Evolutionary conservation across 305 asterid genomes (phyloP), one percentile per base, ranked within the genome.

Genomic region (Fraxinus sp.): DNA sequence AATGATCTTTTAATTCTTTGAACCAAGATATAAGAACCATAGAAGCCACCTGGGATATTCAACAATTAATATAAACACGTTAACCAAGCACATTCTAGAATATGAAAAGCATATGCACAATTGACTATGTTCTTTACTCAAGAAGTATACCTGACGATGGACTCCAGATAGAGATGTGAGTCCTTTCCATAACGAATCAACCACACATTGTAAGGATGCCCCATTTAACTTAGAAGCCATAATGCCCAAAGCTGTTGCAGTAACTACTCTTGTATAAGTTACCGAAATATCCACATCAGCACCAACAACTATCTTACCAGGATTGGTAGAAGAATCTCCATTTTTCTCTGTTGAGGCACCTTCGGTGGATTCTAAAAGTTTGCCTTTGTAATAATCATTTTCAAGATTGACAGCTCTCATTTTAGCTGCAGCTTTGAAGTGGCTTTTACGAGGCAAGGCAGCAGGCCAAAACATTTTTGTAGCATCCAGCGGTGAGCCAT

Each of bases 391-490:
- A 79, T 88, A 74, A 74, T 93, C 97, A 77, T 82, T 89, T 80
- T 94, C 99, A 81, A 88, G 78, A 86, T 86, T 88, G 78, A 85
- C 97, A 39, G 94, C 98, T 91, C 95, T 89, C 94, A 97, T 97
- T 89, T 97, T 97, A 72, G 99, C 99, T 80, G 98, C 99, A 81
- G 99, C 99, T 86, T 91, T 94, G 86, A 91, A 87, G 84, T 94
- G 98, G 82, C 98, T 93, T 93, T 94, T 94, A 81, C 99, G 98
- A 64, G 99, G 99, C 82, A 97, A 90, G 73, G 98, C 92, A 49
- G 90, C 88, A 76, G 99, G 99, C 98, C 97, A 97, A 90, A 97
- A 97, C 98, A 94, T 92, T 89, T 94, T 97, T 41, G 92, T 85
- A 64, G 93, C 87, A 82, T 94, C 97, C 92, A 97, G 66, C 32